Base-by-base conservation (phyloP, 768 basidiomycete species). In the Kwoniella heveanensis region DNA sequence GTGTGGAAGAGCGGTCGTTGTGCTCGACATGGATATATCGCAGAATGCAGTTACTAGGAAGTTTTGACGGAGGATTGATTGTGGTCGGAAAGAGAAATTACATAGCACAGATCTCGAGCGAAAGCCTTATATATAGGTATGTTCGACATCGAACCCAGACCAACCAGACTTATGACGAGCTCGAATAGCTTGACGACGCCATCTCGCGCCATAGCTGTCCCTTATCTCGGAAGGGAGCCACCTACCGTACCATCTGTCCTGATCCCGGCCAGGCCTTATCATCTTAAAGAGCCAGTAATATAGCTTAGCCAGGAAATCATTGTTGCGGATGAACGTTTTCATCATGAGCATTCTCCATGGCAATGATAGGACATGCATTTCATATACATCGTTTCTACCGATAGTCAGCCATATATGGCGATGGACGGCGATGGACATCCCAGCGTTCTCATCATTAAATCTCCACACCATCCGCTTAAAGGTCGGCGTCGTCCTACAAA, bases 371-470 rank as follows among this genome's bases (percentile, higher is more conserved):
- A 44, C 39, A 44, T 44, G 39, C 39, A 44, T 44, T 44, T 44
- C 39, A 44, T 44, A 44, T 44, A 44, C 39, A 44, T 44, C 39
- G 39, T 44, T 9, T 44, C 39, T 44, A 44, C 39, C 39, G 39
- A 44, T 44, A 44, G 3, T 44, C 39, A 44, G 19, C 39, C 39
- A 44, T 44, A 44, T 44, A 44, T 44, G 39, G 39, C 15, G 39
- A 44, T 44, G 39, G 39, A 44, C 39, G 39, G 39, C 15, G 39
- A 44, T 44, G 39, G 39, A 44, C 39, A 44, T 44, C 39, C 39
- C 39, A 17, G 39, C 39, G 9, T 44, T 44, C 39, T 44, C 39
- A 44, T 44, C 39, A 10, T 44, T 19, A 17, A 44, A 3, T 9
- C 39, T 44, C 39, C 39, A 44, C 3, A 9, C 8, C 10, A 44